Base-by-base conservation (phyloP, 2,329 filamentous ascomycete genomes). In the Trichophaea hybrida region DNA sequence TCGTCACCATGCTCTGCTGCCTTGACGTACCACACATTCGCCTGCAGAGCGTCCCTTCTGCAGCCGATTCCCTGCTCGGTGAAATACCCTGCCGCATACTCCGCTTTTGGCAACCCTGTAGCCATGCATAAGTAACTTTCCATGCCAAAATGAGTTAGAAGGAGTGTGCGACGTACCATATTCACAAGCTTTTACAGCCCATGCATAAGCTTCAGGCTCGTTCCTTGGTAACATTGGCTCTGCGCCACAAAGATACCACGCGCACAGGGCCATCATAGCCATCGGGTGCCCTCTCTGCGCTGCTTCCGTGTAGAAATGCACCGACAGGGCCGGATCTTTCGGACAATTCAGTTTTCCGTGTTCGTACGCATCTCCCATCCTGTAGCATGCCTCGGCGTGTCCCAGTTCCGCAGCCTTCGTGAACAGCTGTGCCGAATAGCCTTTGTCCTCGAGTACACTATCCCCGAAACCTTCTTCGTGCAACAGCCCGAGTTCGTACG, bases 51-150 rank as follows among this genome's bases (percentile, higher is more conserved):
- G 71, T 98, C 93, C 53, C 88, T 83, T 40, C 89, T 86, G 72
- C 89, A 96, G 54, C 93, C 93, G 68, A 98, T 96, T 64, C 93
- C 93, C 87, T 94, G 95, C 72, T 98, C 93, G 4, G 90, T 96
- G 71, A 98, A 98, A 73, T 96, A 97, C 49, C 89, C 93, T 24
- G 95, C 82, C 0, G 93, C 88, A 68, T 97, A 98, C 71, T 96
- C 83, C n/a, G 93, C 93, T 71, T 81, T 81, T 1, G 74, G 71
- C 6, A 78, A 71, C 1, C 73, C 75, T 77, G 54, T 44, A 52
- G 55, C 51, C 49, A 32, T 34, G 58, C 57, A 60, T 48, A 57
- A 33, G 49, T 13, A 13, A 31, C 49, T 52, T 15, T 35, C 10
- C 38, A 43, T 43, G 10, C 15, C 38, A 35, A 52, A 8, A 31